These are phyloP conservation scores for Salix arbutifolia DNA, from an alignment of 345 rosid species.

Conservation along the genomic window DNA sequence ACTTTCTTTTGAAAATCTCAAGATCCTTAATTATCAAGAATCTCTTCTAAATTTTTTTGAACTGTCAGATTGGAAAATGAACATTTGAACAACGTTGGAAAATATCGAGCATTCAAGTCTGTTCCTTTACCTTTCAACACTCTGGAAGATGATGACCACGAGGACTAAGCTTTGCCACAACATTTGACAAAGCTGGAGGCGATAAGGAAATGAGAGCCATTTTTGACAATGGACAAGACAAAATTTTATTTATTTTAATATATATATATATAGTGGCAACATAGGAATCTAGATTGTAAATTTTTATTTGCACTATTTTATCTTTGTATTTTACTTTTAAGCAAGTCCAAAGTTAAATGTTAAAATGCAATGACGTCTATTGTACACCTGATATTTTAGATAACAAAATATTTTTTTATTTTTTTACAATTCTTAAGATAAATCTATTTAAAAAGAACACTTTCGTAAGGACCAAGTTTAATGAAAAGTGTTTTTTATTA, in stretches of 20 bases:
- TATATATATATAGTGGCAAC: too few species aligned
- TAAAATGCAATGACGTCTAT: neutral
- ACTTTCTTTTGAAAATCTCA: neutral
- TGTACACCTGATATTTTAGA: too few species aligned
- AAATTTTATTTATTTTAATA: neutral
- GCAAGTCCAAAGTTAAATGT: neutral
- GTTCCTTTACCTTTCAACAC: conserved; percentile 74
- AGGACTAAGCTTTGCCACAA: conserved; percentile 15
- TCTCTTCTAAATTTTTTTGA: neutral
- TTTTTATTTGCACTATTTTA: too few species aligned
- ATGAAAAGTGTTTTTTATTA: too few species aligned
- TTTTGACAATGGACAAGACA: too few species aligned
- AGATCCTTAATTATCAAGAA: neutral
- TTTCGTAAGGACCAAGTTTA: too few species aligned
- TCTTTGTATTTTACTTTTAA: too few species aligned
- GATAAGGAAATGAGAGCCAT: neutral
- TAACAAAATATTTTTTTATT: too few species aligned
- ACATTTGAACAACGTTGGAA: conserved; percentile 69
- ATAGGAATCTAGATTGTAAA: too few species aligned
- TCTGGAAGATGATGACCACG: conserved; percentile 46
- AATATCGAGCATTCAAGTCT: conserved; percentile 64
- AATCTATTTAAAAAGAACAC: too few species aligned
- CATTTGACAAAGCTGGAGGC: neutral
- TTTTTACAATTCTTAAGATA: too few species aligned
- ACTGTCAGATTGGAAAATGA: conserved; percentile 60